Percentiles rank a stretch among this genome's conserved stretches.
Conservation (phyloP, 164 flowering plant genomes). For the Platanus orientalis region DNA sequence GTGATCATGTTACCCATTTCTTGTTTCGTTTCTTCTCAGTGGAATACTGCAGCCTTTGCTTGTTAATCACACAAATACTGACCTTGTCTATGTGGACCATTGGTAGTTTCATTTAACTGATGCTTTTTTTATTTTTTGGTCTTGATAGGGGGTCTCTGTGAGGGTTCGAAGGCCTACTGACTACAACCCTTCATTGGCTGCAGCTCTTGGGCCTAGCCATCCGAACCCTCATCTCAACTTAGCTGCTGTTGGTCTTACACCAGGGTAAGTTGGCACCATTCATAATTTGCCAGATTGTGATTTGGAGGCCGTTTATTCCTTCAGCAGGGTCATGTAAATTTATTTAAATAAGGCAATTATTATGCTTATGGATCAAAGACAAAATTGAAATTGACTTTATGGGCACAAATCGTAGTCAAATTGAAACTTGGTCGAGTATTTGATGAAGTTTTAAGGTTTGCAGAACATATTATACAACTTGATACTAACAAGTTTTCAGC, state of each 20-base stretch:
- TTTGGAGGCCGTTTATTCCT: too few species aligned
- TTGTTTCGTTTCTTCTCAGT: neutral
- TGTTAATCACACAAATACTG: too few species aligned
- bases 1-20: neutral
- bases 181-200: slow-evolving; percentile 81
- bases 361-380: too few species aligned
- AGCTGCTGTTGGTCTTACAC: slow-evolving; percentile 71
- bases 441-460: too few species aligned
- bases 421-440: too few species aligned
- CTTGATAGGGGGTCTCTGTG: slow-evolving; percentile 72
- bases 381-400: too few species aligned
- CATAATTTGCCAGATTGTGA: neutral
- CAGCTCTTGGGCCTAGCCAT: slow-evolving; percentile 87
- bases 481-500: too few species aligned
- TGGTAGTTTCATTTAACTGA: slow-evolving; percentile 8
- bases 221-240: slow-evolving; percentile 74
- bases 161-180: slow-evolving; percentile 84
- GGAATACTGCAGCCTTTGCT: neutral
- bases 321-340: too few species aligned
- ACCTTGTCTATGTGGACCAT: neutral
- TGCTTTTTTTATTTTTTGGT: slow-evolving; percentile 1
- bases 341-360: too few species aligned
- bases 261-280: slow-evolving; percentile 43
- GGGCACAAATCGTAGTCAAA: too few species aligned
- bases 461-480: too few species aligned